Base-by-base conservation (phyloP, 1,139 yeast species). In the Arxiozyma bovina region DNA sequence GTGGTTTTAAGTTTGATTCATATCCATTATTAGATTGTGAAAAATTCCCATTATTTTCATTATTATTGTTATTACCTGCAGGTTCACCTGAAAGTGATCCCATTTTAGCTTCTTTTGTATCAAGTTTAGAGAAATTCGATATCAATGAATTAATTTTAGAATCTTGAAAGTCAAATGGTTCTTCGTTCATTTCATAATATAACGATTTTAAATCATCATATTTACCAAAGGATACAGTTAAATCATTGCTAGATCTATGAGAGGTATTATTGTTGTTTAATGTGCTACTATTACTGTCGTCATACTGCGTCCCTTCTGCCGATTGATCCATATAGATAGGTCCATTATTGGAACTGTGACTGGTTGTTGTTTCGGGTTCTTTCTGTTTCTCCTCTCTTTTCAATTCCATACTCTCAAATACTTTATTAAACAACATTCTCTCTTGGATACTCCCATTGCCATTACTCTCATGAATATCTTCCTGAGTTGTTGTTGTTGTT, bases 221-320 rank as follows among this genome's bases (percentile, higher is more conserved):
- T 40, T 50, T 42, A 3, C 52, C 52, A 50, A 50, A 50, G 5
- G 52, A 50, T 17, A 50, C 48, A n/a, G 46, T 43, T 40, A 50
- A 44, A 48, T 48, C 50, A 7, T 42, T 12, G 18, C 21, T n/a
- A 34, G 40, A 34, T 46, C 49, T 8, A 17, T 22, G 17, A 30
- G 15, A 6, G n/a, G 4, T 4, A 17, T n/a, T 25, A 9, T 17
- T 7, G 34, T 23, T n/a, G 27, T 23, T 25, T n/a, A n/a, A 12
- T 17, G 7, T 25, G 7, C 4, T 11, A 25, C 21, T 25, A n/a
- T 44, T 44, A n/a, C 6, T 25, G 12, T 25, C 12, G 6, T 3
- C 17, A 34, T 34, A 8, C n/a, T 34, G 40, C 12, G 4, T 34
- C 40, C 12, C 6, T 15, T 15, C 40, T 1, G 18, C 20, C 38